Evolutionary conservation across 495 filamentous ascomycete species (phyloP).

Genomic region (Penicillium mononematosum): DNA sequence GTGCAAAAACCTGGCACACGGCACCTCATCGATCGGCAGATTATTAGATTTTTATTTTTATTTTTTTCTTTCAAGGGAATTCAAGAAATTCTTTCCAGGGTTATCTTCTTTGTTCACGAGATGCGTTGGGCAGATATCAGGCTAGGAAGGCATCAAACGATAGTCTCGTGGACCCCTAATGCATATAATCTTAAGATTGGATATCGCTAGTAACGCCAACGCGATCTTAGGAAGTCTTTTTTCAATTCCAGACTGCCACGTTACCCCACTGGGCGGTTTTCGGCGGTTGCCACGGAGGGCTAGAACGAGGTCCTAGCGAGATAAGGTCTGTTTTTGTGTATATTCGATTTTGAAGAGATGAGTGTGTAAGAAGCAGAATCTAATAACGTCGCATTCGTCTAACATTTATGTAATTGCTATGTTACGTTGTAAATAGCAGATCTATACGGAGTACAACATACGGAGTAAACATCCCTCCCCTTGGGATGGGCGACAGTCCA

Average conservation of each 20-base stretch:
- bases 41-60: not conserved
- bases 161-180: not conserved
- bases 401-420: not conserved
- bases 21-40: slow-evolving; percentile 4
- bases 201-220: slow-evolving; percentile 11
- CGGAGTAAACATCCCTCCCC: not conserved
- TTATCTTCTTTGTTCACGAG: slow-evolving; percentile 1
- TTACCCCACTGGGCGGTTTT: slow-evolving; percentile 16
- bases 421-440: not conserved
- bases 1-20: not conserved
- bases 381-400: not conserved
- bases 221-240: not conserved
- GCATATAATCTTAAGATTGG: not conserved
- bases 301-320: slow-evolving; percentile 13
- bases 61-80: not conserved
- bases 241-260: slow-evolving; percentile 5
- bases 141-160: not conserved
- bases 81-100: not conserved
- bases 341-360: not conserved
- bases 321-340: not conserved
- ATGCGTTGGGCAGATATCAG: slow-evolving; percentile 9
- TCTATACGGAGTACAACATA: not conserved
- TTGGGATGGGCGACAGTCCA: slow-evolving; percentile 17
- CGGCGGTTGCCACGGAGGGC: slow-evolving; percentile 6
- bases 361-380: not conserved